Base-by-base conservation (phyloP, 108 stramenopile species). In the Pseudonitzschia multistriata region DNA sequence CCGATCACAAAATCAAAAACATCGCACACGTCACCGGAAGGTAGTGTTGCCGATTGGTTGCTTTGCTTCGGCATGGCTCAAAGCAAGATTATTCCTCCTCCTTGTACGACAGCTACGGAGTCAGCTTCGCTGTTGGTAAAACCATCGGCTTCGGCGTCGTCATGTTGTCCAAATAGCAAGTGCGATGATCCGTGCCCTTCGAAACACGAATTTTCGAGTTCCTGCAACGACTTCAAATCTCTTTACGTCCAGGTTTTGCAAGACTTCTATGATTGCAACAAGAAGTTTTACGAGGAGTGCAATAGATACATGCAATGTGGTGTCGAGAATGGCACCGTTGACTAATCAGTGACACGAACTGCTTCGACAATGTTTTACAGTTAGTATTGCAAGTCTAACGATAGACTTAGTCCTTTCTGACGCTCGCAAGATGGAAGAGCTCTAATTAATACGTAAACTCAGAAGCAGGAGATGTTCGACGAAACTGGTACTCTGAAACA, bases 191-290 rank as follows among this genome's bases (percentile, higher is more conserved):
- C 33, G 33, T 35, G 61, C 24, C 61, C 33, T 40, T 15, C 24
- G 27, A 13, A 60, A 34, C 19, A 35, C n/a, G 11, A 36, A 1
- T 35, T 17, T 60, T n/a, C n/a, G 59, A 60, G 59, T 21, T 60
- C 35, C 59, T 36, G 33, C 59, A 60, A 60, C 59, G 28, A 21
- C 19, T 60, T 64, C 39, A 47, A 39, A 15, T 40, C 39, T 11
- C 6, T 64, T 3, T 64, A 64, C 24, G 28, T 40, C 19, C 27
- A 64, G 8, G 63, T 25, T 47, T 15, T 64, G 39, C 22, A 64
- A 25, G 63, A 64, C 47, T 64, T 64, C 21, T 64, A 64, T 64
- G 5, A 28, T 6, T 64, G 63, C 22, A 64, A 64, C 40, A 40
- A 47, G 7, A 47, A 64, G 21, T 64, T 64, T 45, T 45, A 64